phyloP scores from a whole-genome alignment of 2,329 filamentous ascomycete genomes.

The Eutypella sp. region DNA sequence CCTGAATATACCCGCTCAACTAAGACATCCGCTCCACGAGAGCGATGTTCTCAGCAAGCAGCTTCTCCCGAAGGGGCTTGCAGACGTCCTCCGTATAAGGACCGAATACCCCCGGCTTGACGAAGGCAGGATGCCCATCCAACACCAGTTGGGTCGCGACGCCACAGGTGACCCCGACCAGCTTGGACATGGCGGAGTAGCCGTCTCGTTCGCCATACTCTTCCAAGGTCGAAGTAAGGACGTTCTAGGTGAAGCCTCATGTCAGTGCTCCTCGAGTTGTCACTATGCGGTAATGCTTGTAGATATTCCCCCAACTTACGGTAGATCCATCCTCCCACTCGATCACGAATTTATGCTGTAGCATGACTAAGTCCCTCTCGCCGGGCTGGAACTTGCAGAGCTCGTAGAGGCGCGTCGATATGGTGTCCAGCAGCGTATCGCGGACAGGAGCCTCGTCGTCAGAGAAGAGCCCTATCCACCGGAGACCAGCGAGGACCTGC shows the following conservation, averaged over 20 bases:
- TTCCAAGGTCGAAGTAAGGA: conserved; percentile 57
- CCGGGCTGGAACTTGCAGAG: conserved; percentile 66
- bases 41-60: not conserved
- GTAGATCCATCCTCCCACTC: conserved; percentile 57
- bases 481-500: conserved; percentile 57
- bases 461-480: conserved; percentile 54
- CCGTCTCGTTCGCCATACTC: conserved; percentile 64
- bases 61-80: conserved; percentile 4
- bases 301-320: too few relatives aligned
- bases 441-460: conserved; percentile 54
- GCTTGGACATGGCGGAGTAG: conserved; percentile 63
- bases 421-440: conserved; percentile 64
- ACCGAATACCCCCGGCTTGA: conserved; percentile 12
- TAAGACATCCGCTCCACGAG: not conserved
- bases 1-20: too few relatives aligned
- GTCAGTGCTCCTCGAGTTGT: not conserved
- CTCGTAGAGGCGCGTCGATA: conserved; percentile 66
- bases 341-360: conserved; percentile 64
- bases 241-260: conserved; percentile 46
- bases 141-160: conserved; percentile 59
- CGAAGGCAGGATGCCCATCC: conserved; percentile 35
- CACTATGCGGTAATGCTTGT: too few relatives aligned
- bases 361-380: conserved; percentile 59
- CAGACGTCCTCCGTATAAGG: conserved; percentile 13
- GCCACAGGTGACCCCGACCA: conserved; percentile 63